Conservation (phyloP, 805 yeast genomes). For the Wickerhamiella azymoides region DNA sequence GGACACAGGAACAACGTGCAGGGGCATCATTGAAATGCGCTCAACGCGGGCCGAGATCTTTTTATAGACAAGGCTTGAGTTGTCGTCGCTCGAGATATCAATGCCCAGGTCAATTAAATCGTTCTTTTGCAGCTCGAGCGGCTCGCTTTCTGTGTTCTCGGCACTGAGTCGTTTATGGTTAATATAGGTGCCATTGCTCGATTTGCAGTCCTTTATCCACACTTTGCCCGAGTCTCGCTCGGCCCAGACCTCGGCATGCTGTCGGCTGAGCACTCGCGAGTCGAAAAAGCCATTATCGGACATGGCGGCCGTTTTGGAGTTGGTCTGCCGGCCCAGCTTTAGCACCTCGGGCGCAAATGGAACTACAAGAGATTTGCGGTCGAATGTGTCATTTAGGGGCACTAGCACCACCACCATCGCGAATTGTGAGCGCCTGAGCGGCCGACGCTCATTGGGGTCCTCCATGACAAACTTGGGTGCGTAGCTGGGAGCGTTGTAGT, state of each 20-base stretch:
- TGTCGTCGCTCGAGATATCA: conserved; percentile 42
- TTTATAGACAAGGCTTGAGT: conserved; percentile 52
- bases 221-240: conserved; percentile 51
- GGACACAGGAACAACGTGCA: conserved; percentile 18
- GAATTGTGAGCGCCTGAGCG: conserved; percentile 23
- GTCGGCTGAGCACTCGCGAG: conserved; percentile 80
- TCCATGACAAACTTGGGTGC: conserved; percentile 3
- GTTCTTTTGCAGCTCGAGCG: conserved; percentile 53
- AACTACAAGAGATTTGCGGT: conserved; percentile 59
- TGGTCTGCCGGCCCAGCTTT: conserved; percentile 77
- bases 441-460: conserved; percentile 1
- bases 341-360: conserved; percentile 74
- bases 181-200: conserved; percentile 89
- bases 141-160: conserved; percentile 38
- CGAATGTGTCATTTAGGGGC: conserved; percentile 72
- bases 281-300: conserved; percentile 86
- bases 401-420: conserved; percentile 46
- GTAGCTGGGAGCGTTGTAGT: too few relatives aligned
- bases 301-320: conserved; percentile 36
- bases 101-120: conserved; percentile 91
- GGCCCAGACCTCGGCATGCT: conserved; percentile 82
- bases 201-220: conserved; percentile 71
- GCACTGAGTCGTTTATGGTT: conserved; percentile 57
- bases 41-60: conserved; percentile 78
- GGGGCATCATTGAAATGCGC: conserved; percentile 46